Conservation (phyloP, 2,329 filamentous ascomycete genomes). For the Fusarium mundagurra region DNA sequence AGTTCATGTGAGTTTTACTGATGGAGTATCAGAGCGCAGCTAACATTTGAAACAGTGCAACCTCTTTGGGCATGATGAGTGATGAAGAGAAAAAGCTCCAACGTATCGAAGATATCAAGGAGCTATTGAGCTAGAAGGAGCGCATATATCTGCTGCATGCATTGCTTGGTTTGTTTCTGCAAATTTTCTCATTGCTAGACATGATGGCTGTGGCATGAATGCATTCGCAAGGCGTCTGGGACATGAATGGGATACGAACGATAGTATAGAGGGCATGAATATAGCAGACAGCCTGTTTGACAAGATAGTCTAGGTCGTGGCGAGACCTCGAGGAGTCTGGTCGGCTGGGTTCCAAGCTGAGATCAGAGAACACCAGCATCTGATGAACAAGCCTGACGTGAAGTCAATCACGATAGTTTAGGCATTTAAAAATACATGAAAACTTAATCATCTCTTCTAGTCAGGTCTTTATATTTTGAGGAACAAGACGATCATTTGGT, state of each 20-base stretch:
- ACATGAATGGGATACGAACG: constrained; percentile 12
- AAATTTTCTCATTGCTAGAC: not conserved
- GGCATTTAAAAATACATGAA: constrained; percentile 1
- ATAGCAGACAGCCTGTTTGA: constrained; percentile 1
- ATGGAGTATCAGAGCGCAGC: constrained; percentile 10
- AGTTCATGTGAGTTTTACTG: constrained; percentile 78
- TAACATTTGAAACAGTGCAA: constrained; percentile 69
- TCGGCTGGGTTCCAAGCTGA: constrained; percentile 9
- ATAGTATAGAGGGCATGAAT: constrained; percentile 7
- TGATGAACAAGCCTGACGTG: constrained; percentile 37
- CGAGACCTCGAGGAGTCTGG: constrained; percentile 9
- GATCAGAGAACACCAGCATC: constrained; percentile 27
- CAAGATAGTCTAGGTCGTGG: constrained; percentile 5
- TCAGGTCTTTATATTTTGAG: constrained; percentile 15
- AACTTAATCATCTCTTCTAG: constrained; percentile 21
- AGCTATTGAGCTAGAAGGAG: constrained; percentile 74
- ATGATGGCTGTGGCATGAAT: not conserved
- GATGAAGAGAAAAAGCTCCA: constrained; percentile 93
- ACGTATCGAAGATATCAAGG: constrained; percentile 92
- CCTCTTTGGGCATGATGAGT: constrained; percentile 90
- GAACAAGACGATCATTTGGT: constrained; percentile 24
- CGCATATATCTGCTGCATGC: not conserved
- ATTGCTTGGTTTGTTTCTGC: not conserved
- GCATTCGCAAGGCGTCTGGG: constrained; percentile 30
- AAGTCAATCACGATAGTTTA: constrained; percentile 28